These are phyloP conservation scores for Mycena indigotica DNA, from an alignment of 768 basidiomycete genomes.

Conservation along the genomic window DNA sequence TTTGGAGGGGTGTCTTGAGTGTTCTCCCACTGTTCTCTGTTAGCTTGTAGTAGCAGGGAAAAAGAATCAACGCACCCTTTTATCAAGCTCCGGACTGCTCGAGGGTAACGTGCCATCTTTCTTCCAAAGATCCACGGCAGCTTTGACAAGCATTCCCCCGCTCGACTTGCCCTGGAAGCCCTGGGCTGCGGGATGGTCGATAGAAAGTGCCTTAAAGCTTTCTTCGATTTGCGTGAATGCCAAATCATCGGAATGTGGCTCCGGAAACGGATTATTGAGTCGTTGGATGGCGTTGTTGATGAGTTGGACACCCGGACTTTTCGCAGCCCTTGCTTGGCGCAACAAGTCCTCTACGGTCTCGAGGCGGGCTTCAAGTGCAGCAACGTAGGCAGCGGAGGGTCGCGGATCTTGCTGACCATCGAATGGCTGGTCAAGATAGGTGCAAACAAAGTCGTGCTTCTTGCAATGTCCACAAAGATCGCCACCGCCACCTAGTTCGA, in stretches of 20 bases:
- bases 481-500: conserved; percentile 46
- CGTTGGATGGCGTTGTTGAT: conserved; percentile 2
- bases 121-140: conserved; percentile 43
- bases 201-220: conserved; percentile 7
- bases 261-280: conserved; percentile 3
- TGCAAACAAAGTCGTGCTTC: conserved; percentile 46
- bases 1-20: background rate
- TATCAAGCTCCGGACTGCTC: background rate
- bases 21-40: conserved; percentile 13
- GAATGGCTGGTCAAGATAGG: conserved; percentile 44
- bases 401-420: background rate
- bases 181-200: conserved; percentile 16
- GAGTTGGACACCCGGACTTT: background rate
- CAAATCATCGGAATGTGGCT: conserved; percentile 11
- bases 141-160: conserved; percentile 32
- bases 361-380: conserved; percentile 12
- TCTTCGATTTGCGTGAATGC: conserved; percentile 4
- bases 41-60: background rate
- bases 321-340: background rate
- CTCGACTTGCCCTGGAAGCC: conserved; percentile 34
- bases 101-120: conserved; percentile 15
- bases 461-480: conserved; percentile 49
- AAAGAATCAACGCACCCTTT: conserved; percentile 2
- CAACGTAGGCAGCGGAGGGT: background rate
- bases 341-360: conserved; percentile 9